Evolutionary conservation across 2,329 filamentous ascomycete genomes (phyloP), one percentile per base, ranked within the genome.

Genomic region (Immersiporthe knoxdaviesiana): DNA sequence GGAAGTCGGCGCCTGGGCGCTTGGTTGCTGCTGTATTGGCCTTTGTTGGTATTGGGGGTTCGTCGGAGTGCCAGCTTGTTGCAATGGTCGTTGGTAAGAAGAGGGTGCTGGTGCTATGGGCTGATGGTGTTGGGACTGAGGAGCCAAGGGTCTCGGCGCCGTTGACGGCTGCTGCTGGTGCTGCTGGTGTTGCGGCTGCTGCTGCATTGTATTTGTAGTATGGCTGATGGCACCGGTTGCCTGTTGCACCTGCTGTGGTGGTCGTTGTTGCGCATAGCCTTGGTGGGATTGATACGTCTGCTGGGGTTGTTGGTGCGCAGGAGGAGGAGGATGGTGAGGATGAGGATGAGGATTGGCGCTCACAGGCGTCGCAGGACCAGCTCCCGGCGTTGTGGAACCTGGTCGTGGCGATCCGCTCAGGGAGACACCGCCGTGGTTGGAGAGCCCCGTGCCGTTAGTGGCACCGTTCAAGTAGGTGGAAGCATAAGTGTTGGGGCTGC

Each of bases 401-500:
- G 63, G 44, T 56, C 68, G 66, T 50, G 69, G 37, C 47, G 65
- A 65, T 41, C 18, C 64, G 63, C 52, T 37, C 27, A 66, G 37
- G 1, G 63, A 52, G 30, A 60, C 24, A n/a, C 56, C 24, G 18
- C 56, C 63, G 44, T 68, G 70, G 54, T 32, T 52, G 61, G 24
- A 27, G 68, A 44, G 44, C 12, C 62, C 61, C 18, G 67, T 61
- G 39, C 61, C 41, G 32, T 63, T 62, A 10, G 67, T 63, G 18
- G 67, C 52, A 24, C 69, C 67, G 18, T 69, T 72, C 24, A 47
- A 30, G 58, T 70, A 68, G 52, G 39, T 54, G 21, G 69, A 56
- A 11, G 62, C 56, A 54, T 68, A 74, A 47, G 84, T 81, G 0
- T 84, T 85, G 59, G 89, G 75, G 1, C 84, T 82, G 80, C 88